These are phyloP conservation scores for Bruguiera gymnorhiza DNA, from an alignment of 345 rosid species.

Conservation along the genomic window DNA sequence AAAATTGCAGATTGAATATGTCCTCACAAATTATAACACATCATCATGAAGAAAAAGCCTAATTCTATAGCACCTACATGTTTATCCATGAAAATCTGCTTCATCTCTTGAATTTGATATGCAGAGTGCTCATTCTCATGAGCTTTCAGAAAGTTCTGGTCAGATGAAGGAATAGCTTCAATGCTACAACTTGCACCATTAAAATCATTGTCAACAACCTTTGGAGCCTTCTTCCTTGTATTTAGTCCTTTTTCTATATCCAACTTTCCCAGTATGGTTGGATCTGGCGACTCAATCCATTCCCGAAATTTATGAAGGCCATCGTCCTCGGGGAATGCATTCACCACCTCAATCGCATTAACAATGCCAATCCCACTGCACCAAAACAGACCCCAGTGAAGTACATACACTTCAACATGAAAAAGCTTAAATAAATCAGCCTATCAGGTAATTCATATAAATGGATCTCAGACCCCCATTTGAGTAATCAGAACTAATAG, in stretches of 20 bases:
- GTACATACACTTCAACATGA: slow-evolving; percentile 10
- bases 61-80: slow-evolving; percentile 48
- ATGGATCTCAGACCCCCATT: background rate
- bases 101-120: slow-evolving; percentile 38
- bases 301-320: slow-evolving; percentile 84
- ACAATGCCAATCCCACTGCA: slow-evolving; percentile 98
- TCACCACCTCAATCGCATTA: slow-evolving; percentile 91
- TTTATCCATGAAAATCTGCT: slow-evolving; percentile 76
- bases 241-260: slow-evolving; percentile 34
- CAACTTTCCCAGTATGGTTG: slow-evolving; percentile 68
- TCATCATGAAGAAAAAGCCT: slow-evolving; percentile 4
- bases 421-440: slow-evolving; percentile 1
- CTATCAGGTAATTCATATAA: slow-evolving; percentile 6
- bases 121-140: slow-evolving; percentile 27
- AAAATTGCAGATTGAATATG: slow-evolving; percentile 4
- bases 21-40: background rate
- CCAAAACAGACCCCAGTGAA: slow-evolving; percentile 17
- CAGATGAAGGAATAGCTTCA: slow-evolving; percentile 28
- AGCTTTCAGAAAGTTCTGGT: slow-evolving; percentile 28
- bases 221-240: slow-evolving; percentile 45
- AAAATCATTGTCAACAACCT: slow-evolving; percentile 26
- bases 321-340: slow-evolving; percentile 90
- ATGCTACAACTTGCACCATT: slow-evolving; percentile 10
- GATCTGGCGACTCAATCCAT: slow-evolving; percentile 99
- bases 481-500: too few relatives aligned